These are phyloP conservation scores for Melanomma pulvis-pyrius DNA, from an alignment of 495 filamentous ascomycete genomes.

Conservation along the genomic window DNA sequence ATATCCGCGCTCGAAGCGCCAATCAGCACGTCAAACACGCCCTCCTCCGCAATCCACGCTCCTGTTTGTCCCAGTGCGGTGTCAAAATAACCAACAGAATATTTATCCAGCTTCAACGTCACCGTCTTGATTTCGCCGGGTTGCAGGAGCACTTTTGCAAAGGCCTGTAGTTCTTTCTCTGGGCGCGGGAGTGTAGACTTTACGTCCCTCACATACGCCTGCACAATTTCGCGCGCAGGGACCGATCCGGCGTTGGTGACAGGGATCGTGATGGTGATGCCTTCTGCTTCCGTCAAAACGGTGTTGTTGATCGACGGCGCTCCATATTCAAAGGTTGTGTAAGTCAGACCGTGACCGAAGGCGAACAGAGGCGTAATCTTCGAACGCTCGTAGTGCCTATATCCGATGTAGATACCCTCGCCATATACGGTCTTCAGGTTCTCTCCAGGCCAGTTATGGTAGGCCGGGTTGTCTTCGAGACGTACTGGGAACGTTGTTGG, in stretches of 20 bases:
- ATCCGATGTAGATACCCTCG: constrained; percentile 81
- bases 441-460: constrained; percentile 78
- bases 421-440: constrained; percentile 75
- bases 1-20: constrained; percentile 54
- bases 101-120: constrained; percentile 62
- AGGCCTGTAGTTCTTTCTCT: constrained; percentile 67
- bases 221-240: constrained; percentile 68
- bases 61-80: constrained; percentile 54
- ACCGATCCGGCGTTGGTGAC: constrained; percentile 60
- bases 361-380: constrained; percentile 68
- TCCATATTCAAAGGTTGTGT: constrained; percentile 64
- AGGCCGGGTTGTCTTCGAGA: constrained; percentile 74
- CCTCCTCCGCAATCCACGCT: constrained; percentile 79
- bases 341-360: constrained; percentile 80
- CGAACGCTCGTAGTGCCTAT: constrained; percentile 78
- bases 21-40: constrained; percentile 61
- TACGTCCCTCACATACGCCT: constrained; percentile 65
- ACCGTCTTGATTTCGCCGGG: constrained; percentile 63
- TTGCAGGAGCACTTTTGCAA: constrained; percentile 65
- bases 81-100: constrained; percentile 81
- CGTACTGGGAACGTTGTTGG: constrained; percentile 68
- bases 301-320: constrained; percentile 65
- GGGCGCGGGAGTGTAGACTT: constrained; percentile 63
- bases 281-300: constrained; percentile 52
- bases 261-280: constrained; percentile 58